These are phyloP conservation scores for Yarrowia divulgata DNA, from an alignment of 805 yeast species.

Conservation along the genomic window DNA sequence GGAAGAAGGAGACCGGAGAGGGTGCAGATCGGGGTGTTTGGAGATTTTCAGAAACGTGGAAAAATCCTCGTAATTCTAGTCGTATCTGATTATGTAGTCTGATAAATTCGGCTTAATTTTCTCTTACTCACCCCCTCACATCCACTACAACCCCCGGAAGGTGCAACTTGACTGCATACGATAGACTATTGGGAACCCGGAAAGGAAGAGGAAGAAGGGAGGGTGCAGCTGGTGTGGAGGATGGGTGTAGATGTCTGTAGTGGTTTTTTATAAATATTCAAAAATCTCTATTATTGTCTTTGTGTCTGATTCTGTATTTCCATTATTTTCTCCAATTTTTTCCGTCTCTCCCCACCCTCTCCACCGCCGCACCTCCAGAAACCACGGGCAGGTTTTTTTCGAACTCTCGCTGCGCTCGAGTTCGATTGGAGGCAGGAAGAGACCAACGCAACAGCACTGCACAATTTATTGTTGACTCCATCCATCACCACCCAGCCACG, in stretches of 20 bases:
- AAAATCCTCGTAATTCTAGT: not conserved
- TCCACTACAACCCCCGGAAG: not conserved
- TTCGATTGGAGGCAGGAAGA: constrained; percentile 36
- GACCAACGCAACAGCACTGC: constrained; percentile 38
- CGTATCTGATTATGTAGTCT: too few species aligned
- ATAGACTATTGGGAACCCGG: constrained; percentile 13
- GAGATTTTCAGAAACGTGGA: not conserved
- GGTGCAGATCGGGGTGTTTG: not conserved
- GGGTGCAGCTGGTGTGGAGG: not conserved
- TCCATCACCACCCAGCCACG: constrained; percentile 8
- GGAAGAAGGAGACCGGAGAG: not conserved
- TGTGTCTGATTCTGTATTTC: too few species aligned
- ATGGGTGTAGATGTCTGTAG: too few species aligned
- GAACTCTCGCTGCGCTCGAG: constrained; percentile 21
- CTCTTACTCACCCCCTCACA: not conserved
- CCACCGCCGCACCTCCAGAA: not conserved
- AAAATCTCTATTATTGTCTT: not conserved
- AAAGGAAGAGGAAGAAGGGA: not conserved
- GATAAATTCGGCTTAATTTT: too few species aligned
- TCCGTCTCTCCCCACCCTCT: not conserved
- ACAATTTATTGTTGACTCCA: constrained; percentile 27
- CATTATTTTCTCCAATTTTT: not conserved
- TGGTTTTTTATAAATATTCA: not conserved
- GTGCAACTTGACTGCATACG: constrained; percentile 1
- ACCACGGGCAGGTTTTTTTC: constrained; percentile 5